Conservation (phyloP, 2,329 filamentous ascomycete genomes). For the Alternaria sp. region DNA sequence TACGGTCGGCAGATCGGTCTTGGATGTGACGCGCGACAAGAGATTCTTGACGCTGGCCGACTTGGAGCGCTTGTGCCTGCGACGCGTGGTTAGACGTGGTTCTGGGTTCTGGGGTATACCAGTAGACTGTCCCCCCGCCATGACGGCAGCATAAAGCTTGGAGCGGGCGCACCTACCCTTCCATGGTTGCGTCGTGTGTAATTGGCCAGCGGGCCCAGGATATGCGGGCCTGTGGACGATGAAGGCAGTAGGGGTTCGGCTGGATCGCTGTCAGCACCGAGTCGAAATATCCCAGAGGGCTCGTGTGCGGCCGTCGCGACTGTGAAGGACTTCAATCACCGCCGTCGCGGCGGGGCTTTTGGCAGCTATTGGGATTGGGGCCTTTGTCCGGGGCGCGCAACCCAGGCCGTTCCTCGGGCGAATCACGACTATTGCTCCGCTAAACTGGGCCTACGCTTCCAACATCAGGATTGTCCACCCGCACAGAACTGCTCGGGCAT, state of each 20-base stretch:
- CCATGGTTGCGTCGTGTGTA: constrained; percentile 37
- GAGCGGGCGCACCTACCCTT: constrained; percentile 42
- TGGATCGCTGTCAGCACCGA: constrained; percentile 2
- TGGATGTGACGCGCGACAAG: constrained; percentile 47
- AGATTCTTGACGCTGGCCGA: constrained; percentile 51
- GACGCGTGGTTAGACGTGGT: constrained; percentile 12
- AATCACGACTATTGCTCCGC: constrained; percentile 20
- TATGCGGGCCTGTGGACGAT: constrained; percentile 7
- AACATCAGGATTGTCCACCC: constrained; percentile 2
- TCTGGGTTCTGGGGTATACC: constrained; percentile 1
- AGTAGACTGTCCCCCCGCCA: constrained; percentile 2
- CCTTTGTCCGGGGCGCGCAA: constrained; percentile 25
- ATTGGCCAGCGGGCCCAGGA: constrained; percentile 25
- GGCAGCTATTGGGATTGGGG: neutral
- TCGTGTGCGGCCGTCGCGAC: neutral
- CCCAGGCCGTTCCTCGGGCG: constrained; percentile 7
- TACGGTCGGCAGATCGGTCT: constrained; percentile 38
- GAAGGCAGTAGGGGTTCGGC: neutral
- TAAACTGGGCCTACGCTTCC: constrained; percentile 3
- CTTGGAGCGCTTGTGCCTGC: constrained; percentile 56
- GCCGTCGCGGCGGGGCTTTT: constrained; percentile 21
- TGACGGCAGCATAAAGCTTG: constrained; percentile 21
- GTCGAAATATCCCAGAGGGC: neutral
- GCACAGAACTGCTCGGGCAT: constrained; percentile 6
- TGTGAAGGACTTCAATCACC: constrained; percentile 10